phyloP scores from a whole-genome alignment of 192 early-diverging fungal genomes.

The Umbelopsis sp. region DNA sequence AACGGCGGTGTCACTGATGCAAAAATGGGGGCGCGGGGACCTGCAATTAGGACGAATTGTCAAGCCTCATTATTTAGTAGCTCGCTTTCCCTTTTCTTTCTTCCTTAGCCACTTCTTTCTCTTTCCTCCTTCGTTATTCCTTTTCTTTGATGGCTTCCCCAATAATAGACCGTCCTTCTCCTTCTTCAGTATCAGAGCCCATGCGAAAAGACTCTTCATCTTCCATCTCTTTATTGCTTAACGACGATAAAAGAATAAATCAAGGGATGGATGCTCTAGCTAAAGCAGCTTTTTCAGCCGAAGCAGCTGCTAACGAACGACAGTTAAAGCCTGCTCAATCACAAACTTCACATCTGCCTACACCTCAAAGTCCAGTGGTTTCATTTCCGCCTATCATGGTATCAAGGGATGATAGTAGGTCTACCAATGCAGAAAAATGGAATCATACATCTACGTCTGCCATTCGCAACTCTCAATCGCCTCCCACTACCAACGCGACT shows the following conservation, averaged over 20 bases:
- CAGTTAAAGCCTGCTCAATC: neutral
- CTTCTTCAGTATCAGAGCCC: neutral
- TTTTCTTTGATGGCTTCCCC: slow-evolving; percentile 1
- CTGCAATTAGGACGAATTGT: neutral
- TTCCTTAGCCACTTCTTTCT: neutral
- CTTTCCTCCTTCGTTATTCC: neutral
- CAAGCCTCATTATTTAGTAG: slow-evolving; percentile 1
- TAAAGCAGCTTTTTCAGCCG: slow-evolving; percentile 7
- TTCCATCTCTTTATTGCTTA: slow-evolving; percentile 3
- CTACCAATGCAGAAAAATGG: neutral
- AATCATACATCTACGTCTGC: neutral
- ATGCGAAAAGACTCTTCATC: slow-evolving; percentile 11
- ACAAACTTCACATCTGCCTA: neutral
- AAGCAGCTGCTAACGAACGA: neutral
- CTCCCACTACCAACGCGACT: slow-evolving; percentile 12
- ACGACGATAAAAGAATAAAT: neutral
- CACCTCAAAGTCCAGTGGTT: slow-evolving; percentile 7
- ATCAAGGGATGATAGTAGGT: neutral
- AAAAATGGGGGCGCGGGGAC: slow-evolving; percentile 20
- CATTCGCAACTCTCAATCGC: slow-evolving; percentile 6
- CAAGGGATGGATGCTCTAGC: neutral
- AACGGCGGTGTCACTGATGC: neutral
- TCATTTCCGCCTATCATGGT: slow-evolving; percentile 11
- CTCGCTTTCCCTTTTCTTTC: neutral
- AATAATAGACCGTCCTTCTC: neutral